Conservation (phyloP, 192 early-diverging fungal species). For the Mortierella hygrophila region DNA sequence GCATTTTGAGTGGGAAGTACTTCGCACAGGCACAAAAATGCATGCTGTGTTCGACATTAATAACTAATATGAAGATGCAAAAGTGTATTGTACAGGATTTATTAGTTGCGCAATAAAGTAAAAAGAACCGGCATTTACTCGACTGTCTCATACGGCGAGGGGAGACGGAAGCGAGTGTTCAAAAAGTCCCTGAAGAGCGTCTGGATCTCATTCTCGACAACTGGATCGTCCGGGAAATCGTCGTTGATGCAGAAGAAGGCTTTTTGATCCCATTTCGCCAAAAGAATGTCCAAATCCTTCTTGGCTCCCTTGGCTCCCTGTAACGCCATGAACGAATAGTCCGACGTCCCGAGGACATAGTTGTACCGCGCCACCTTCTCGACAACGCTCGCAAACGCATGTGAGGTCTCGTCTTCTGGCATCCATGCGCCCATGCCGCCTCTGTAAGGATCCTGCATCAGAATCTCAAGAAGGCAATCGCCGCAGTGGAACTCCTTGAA, state of each 20-base stretch:
- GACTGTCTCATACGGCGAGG: slow-evolving; percentile 29
- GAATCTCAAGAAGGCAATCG: slow-evolving; percentile 48
- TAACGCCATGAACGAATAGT: slow-evolving; percentile 42
- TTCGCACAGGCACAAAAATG: no score
- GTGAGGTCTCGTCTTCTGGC: slow-evolving; percentile 33
- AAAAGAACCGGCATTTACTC: no score
- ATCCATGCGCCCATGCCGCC: slow-evolving; percentile 35
- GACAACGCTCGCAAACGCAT: slow-evolving; percentile 15
- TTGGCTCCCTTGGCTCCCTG: slow-evolving; percentile 5
- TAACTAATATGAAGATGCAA: no score
- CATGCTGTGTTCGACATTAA: no score
- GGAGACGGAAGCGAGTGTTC: slow-evolving; percentile 18
- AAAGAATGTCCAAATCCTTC: slow-evolving; percentile 14
- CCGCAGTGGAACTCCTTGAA: slow-evolving; percentile 52
- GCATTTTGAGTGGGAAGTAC: no score
- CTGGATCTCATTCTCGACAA: slow-evolving; percentile 15
- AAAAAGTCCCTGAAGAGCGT: slow-evolving; percentile 29
- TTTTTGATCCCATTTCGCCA: background rate
- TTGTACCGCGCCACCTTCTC: slow-evolving; percentile 27
- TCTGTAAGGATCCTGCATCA: slow-evolving; percentile 31
- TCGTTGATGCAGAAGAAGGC: slow-evolving; percentile 55
- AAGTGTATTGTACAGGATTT: no score
- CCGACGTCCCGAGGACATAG: slow-evolving; percentile 45
- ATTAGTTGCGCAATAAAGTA: background rate
- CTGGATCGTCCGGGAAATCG: slow-evolving; percentile 27